Base-by-base conservation (phyloP, 2,329 filamentous ascomycete species). In the Sporothrix protearum region DNA sequence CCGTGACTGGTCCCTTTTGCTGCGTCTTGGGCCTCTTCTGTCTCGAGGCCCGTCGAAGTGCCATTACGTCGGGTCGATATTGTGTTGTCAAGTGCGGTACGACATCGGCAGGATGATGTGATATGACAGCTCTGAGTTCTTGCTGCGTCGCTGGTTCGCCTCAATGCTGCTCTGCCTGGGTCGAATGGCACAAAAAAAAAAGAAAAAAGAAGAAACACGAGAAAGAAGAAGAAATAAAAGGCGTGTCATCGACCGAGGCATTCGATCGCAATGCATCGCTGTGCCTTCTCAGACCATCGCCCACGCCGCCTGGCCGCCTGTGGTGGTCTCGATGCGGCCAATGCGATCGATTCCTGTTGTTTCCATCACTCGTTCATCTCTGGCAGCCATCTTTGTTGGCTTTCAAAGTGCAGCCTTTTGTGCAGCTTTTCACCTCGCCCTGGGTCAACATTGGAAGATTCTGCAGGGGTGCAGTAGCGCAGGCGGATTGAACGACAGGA, bases 401-500 rank as follows among this genome's bases (percentile, higher is more conserved):
- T 14, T 28, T 12, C n/a, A 28, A 25, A 22, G 10, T 53, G 49
- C 49, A 25, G 9, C 25, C 8, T n/a, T 28, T 25, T 2, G 7
- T 19, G 42, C 14, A 5, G 42, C 42, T 53, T 16, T 2, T n/a
- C 33, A 36, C 4, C n/a, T 55, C n/a, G 30, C 33, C 47, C 22
- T 55, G 12, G n/a, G 10, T 42, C 49, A 6, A 39, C 28, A 22
- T 14, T 22, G n/a, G 4, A 1, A 19, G 36, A 49, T 36, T 49
- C 64, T 51, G 67, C 51, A 57, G 33, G 51, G 49, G 36, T 59
- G 67, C 67, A 59, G 67, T 59, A 59, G 67, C 36, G 67, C 51
- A 69, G 67, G 36, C 51, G 36, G 51, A 42, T 22, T 55, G 16
- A 39, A 45, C n/a, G 33, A 42, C n/a, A 10, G 45, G 66, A 55